Conservation (phyloP, 768 basidiomycete species). For the Asterophora parasitica region DNA sequence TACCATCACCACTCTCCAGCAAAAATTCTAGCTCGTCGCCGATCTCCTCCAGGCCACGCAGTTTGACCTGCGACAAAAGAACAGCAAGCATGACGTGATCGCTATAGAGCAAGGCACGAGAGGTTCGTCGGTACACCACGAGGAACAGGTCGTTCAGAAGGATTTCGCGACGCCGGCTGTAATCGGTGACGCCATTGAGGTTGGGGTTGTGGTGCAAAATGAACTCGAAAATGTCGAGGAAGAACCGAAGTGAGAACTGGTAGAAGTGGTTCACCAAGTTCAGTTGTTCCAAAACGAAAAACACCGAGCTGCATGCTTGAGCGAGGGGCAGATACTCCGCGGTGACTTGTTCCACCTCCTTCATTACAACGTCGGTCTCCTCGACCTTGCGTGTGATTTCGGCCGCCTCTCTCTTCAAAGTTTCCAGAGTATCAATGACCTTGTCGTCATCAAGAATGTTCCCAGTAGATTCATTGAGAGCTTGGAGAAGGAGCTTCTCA, state of each 20-base stretch:
- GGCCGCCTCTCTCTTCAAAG: conserved; percentile 91
- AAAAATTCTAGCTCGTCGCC: conserved; percentile 85
- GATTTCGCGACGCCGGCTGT: conserved; percentile 69
- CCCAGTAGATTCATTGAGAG: conserved; percentile 92
- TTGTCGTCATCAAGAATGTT: conserved; percentile 99
- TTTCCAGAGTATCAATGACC: conserved; percentile 94
- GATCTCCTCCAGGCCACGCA: conserved; percentile 76
- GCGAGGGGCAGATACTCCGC: conserved; percentile 92
- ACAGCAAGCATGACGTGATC: conserved; percentile 92
- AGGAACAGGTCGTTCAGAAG: conserved; percentile 87
- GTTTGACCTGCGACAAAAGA: conserved; percentile 83
- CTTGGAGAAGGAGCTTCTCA: conserved; percentile 89
- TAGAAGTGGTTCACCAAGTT: conserved; percentile 96
- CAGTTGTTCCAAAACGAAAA: conserved; percentile 95
- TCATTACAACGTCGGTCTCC: conserved; percentile 94
- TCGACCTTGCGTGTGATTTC: conserved; percentile 95
- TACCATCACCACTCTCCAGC: conserved; percentile 80
- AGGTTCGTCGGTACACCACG: conserved; percentile 82
- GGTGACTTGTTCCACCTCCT: conserved; percentile 93
- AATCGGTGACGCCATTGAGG: conserved; percentile 72
- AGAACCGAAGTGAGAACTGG: conserved; percentile 95
- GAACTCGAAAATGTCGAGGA: conserved; percentile 98
- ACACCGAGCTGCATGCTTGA: conserved; percentile 93
- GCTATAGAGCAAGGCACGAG: conserved; percentile 81
- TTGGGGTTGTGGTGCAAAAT: conserved; percentile 91